Base-by-base conservation (phyloP, 2,329 filamentous ascomycete species). In the Sporothrix sp. region DNA sequence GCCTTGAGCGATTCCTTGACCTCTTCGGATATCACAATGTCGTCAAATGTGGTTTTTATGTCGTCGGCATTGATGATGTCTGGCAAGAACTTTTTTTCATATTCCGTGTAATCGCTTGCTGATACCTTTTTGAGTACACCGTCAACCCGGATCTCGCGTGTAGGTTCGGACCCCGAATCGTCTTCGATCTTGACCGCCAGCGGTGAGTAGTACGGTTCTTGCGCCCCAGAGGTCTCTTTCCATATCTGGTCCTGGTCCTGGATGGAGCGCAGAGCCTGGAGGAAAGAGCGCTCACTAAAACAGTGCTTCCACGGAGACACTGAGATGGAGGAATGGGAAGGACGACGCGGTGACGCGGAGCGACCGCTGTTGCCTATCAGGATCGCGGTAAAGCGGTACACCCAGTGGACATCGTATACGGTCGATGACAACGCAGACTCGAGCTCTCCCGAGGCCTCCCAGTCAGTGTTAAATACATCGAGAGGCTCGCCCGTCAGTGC, bases 1-100 rank as follows among this genome's bases (percentile, higher is more conserved):
- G 88, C 87, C 63, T 91, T 89, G 50, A 98, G 74, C 1, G 90
- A 85, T 20, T 93, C 87, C 27, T 94, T 85, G 2, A 88, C 95
- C 54, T 90, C 87, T 0, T 75, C 68, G 0, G 89, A 82, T 2
- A 84, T 88, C 59, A 95, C 87, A 18, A 98, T 85, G 63, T 95
- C 86, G 21, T 79, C 74, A 62, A 97, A 98, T 0, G 87, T 94
- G 0, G 87, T 94, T 54, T 82, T 82, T 57, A 98, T 87, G 59
- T 85, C 85, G 42, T 82, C 74, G 7, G 87, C 80, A 61, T 95
- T 81, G 32, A 95, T 81, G 3, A 97, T 83, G 9, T 91, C 89
- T 3, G 79, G 77, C 40, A 95, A 71, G 7, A 98, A 74, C 58
- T 83, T 84, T 65, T 87, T 87, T 65, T 97, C 93, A 57, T 95